Evolutionary conservation across 768 basidiomycete genomes (phyloP).

Genomic region (Guyanaporus albipodus): DNA sequence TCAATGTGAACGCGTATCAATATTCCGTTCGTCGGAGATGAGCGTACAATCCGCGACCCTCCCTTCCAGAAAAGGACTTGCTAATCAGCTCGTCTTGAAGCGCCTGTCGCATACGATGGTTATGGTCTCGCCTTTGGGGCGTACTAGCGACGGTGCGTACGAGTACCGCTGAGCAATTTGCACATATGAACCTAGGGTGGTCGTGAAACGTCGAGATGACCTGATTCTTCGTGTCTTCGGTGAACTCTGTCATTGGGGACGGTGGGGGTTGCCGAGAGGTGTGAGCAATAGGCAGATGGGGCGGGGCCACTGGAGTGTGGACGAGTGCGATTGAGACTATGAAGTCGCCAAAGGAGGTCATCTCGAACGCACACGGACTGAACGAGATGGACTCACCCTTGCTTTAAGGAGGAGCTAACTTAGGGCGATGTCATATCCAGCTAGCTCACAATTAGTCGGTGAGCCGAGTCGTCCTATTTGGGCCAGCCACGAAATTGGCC

Average conservation of each 20-base stretch:
- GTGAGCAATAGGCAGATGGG: background rate
- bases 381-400: conserved; percentile 7
- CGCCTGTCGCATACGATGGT: conserved; percentile 39
- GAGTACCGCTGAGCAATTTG: conserved; percentile 65
- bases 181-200: conserved; percentile 67
- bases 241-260: conserved; percentile 23
- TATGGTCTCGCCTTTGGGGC: background rate
- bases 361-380: background rate
- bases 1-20: background rate
- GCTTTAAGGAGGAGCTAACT: background rate
- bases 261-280: conserved; percentile 7
- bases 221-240: conserved; percentile 47
- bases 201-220: conserved; percentile 59
- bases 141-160: conserved; percentile 39
- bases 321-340: conserved; percentile 14
- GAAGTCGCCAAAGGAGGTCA: conserved; percentile 23
- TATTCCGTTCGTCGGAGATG: background rate
- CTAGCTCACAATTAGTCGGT: background rate
- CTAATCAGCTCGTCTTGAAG: conserved; percentile 83
- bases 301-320: background rate
- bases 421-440: background rate
- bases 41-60: conserved; percentile 72
- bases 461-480: conserved; percentile 11
- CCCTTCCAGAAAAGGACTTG: conserved; percentile 80
- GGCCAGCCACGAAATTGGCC: background rate